Base-by-base conservation (phyloP, 164 flowering plant genomes). In the Nelumbo lutea region DNA sequence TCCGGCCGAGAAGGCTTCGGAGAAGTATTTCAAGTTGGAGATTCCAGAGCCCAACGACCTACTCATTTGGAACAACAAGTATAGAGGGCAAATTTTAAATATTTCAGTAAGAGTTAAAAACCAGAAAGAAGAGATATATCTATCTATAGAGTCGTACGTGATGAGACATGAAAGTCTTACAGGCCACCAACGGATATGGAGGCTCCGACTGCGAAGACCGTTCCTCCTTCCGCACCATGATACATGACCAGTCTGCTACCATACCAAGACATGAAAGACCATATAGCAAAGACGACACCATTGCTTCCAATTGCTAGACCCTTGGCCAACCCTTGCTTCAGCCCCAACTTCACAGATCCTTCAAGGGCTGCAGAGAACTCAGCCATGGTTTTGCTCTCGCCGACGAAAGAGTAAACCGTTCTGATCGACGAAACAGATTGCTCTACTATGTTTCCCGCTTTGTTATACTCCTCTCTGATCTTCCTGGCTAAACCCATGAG, bases 291-390 rank as follows among this genome's bases (percentile, higher is more conserved):
- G 5, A 80, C 81, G 0, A 90, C 65, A 2, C 89, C 90, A 69
- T 82, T 91, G 79, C 96, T 88, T 27, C 98, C 98, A 50, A 91
- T 79, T 42, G 96, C 96, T 9, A 94, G 13, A 0, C 98, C 98
- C 76, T 94, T 94, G 0, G 88, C 93, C 68, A 91, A 73, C 1
- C 97, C 98, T 48, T 84, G 90, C 62, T 70, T 83, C 47, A 86
- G 47, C 1, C 98, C 98, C 51, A 90, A 66, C 58, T 79, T 80
- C 6, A 89, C 88, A 0, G 93, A 81, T 4, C 87, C 89, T 62
- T 88, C 75, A 6, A 94, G 75, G 14, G 97, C 90, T 0, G 63
- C 74, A 15, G 92, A 87, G 78, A 84, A 94, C 2, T 80, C 81
- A 0, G 64, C 60, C 42, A 81, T 79, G 14, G 90, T 86, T 59